Base-by-base conservation (phyloP, 208 protist genomes). In the Crithidia sp. region DNA sequence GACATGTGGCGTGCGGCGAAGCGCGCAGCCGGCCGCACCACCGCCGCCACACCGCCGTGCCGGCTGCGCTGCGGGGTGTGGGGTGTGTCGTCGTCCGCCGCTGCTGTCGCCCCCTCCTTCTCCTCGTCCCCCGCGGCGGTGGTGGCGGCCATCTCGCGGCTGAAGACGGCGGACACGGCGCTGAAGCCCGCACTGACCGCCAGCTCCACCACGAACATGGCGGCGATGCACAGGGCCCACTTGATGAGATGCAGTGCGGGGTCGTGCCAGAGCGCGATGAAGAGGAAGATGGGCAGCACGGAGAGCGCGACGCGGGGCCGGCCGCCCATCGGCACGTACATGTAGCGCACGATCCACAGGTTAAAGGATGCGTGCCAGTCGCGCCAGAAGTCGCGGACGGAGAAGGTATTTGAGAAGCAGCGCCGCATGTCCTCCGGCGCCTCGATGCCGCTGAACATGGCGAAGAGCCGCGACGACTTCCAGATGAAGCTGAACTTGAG, bases 241-340 rank as follows among this genome's bases (percentile, higher is more conserved):
- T 91, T 71, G 9, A 96, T 41, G 14, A 94, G 79, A 52, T 90
- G 79, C 61, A 93, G 86, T 58, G 65, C 82, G 7, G 93, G 67
- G 81, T 97, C 95, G 77, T 98, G 95, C 95, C 95, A 98, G n/a
- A 97, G 53, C 13, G 92, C 94, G 57, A 98, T 93, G 75, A 98
- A 98, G 56, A 95, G 82, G 74, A 98, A 98, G 56, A 98, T 96
- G 16, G 95, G 83, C 73, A 93, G 88, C 39, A 98, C 84, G 13
- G 74, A 92, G 5, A 87, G 57, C 49, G 84, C 53, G 49, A 89
- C 83, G 53, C 63, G 77, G 28, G 56, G 64, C 53, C 74, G 80
- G 45, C 94, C 95, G 28, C 94, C 93, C 72, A 98, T 85, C 10
- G 96, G 96, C 17, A 98, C 86, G 81, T 98, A 98, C 82, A 98